A percentile compares a stretch with the other conserved stretches of the same genome.
phyloP scores from a whole-genome alignment of 129 eudicot genomes.

The Daucus carota region DH1_v3.0 NC_030381.2:5555001-5555500 shows the following conservation, averaged over 20 bases:
- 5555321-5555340: slow-evolving; percentile 7
- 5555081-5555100: background rate
- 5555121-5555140: background rate
- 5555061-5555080: too few species aligned
- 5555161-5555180: slow-evolving; percentile 5
- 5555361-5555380: background rate
- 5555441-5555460: background rate
- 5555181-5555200: background rate
- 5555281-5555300: background rate
- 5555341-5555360: background rate
- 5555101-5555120: slow-evolving; percentile 1
- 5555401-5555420: background rate
- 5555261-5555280: background rate
- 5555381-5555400: background rate
- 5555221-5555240: slow-evolving; percentile 3
- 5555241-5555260: background rate
- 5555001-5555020: too few species aligned
- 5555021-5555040: too few species aligned
- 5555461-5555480: background rate
- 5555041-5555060: too few species aligned
- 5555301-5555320: background rate
- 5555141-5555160: background rate
- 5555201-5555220: background rate
- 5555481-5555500: too few species aligned
- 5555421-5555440: background rate